Percentiles rank a stretch among this genome's conserved stretches.
Evolutionary conservation across 306 rosid genomes (phyloP).

Genomic region (Cucurbita argyrosperma): DNA sequence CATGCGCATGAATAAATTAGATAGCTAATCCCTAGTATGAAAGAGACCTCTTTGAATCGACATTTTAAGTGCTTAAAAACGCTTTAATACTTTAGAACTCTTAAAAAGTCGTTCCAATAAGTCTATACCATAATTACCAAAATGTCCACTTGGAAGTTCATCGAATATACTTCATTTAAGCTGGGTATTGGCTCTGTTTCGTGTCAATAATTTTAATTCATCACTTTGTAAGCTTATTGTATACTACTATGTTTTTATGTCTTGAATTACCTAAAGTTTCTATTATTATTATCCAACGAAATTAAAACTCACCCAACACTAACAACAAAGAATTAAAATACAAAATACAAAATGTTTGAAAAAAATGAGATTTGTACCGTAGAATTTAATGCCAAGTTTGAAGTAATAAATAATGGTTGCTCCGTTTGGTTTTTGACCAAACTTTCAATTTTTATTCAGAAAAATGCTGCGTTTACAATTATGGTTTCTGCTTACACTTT

Average conservation of each 20-base stretch:
- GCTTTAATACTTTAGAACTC: too few relatives aligned
- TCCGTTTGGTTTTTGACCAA: slow-evolving; percentile 4
- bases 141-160: not conserved
- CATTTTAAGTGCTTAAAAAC: too few relatives aligned
- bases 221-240: not conserved
- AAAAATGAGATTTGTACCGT: not conserved
- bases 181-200: not conserved
- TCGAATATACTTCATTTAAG: not conserved
- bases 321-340: not conserved
- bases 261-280: too few relatives aligned
- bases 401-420: slow-evolving; percentile 2
- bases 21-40: not conserved
- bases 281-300: not conserved
- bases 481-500: not conserved
- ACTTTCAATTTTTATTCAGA: not conserved
- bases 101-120: too few relatives aligned
- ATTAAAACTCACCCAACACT: not conserved
- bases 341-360: not conserved
- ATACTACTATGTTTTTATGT: too few relatives aligned
- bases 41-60: too few relatives aligned
- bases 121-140: not conserved
- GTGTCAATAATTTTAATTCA: not conserved
- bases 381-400: not conserved
- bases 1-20: not conserved
- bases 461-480: not conserved